Evolutionary conservation across 495 filamentous ascomycete genomes (phyloP).

Genomic region (Penicillium pulvis): DNA sequence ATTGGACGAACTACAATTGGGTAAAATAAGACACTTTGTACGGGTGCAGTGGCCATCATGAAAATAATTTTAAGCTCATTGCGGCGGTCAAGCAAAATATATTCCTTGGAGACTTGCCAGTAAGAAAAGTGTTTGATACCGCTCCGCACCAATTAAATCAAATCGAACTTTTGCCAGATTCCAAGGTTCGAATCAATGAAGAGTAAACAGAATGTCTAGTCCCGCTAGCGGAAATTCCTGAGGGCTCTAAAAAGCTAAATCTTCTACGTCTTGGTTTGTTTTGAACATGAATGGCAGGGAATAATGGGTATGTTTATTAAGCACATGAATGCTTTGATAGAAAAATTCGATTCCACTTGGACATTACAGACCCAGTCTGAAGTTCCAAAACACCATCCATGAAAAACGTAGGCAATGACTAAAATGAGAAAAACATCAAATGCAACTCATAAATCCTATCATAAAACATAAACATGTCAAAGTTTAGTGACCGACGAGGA

Average conservation of each 20-base stretch:
- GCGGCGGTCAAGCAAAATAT: too few species aligned
- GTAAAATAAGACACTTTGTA: too few species aligned
- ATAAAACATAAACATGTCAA: not conserved
- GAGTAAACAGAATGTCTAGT: too few species aligned
- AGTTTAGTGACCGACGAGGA: not conserved
- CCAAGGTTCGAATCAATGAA: constrained; percentile 4
- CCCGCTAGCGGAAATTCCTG: too few species aligned
- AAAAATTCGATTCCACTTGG: constrained; percentile 3
- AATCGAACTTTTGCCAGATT: constrained; percentile 8
- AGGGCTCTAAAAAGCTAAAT: too few species aligned
- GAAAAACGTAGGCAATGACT: not conserved
- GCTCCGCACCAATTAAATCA: constrained; percentile 8
- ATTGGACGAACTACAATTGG: not conserved
- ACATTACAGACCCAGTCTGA: constrained; percentile 1
- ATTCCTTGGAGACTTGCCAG: too few species aligned
- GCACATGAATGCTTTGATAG: not conserved
- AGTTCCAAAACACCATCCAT: constrained; percentile 7
- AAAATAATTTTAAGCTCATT: too few species aligned
- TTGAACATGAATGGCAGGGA: not conserved
- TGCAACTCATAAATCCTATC: not conserved
- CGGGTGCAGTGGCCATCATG: too few species aligned
- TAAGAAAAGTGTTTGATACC: not conserved
- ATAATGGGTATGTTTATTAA: not conserved
- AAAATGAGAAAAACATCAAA: not conserved
- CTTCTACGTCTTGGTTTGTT: too few species aligned